A percentile compares a stretch with the other conserved stretches of the same genome.
Evolutionary conservation across 345 rosid genomes (phyloP).

Genomic region (Salix udensis): DNA sequence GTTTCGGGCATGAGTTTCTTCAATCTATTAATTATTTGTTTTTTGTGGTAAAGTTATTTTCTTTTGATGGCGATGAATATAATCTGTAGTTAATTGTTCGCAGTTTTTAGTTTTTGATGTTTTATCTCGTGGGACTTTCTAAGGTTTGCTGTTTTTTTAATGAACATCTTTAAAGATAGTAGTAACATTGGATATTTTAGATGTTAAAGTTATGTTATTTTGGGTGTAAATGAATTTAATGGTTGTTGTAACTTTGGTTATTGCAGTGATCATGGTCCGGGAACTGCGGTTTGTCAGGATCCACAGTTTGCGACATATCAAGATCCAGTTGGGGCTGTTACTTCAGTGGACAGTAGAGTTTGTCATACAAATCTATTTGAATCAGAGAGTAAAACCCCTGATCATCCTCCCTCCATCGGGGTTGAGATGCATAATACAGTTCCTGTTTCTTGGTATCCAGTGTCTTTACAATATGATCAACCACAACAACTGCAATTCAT

Average conservation of each 20-base stretch:
- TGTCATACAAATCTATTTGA: conserved; percentile 21
- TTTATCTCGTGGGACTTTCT: not conserved
- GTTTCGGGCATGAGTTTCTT: not conserved
- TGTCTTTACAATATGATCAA: conserved; percentile 36
- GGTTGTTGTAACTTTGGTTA: conserved; percentile 8
- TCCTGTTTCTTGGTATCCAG: conserved; percentile 42
- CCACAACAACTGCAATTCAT: conserved; percentile 39
- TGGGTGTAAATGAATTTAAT: not conserved
- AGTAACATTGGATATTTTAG: not conserved
- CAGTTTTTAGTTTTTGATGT: not conserved
- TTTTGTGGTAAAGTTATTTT: not conserved
- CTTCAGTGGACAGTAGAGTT: conserved; percentile 32
- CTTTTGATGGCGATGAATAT: not conserved
- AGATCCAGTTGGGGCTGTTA: conserved; percentile 23
- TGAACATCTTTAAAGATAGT: no score
- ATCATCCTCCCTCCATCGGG: conserved; percentile 20
- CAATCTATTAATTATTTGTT: no score
- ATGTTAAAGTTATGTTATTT: not conserved
- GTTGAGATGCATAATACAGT: conserved; percentile 25
- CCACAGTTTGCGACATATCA: conserved; percentile 25
- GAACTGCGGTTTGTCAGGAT: conserved; percentile 13
- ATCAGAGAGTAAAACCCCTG: conserved; percentile 19
- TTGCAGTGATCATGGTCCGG: conserved; percentile 35
- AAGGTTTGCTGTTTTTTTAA: not conserved
- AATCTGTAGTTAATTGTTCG: not conserved